A percentile compares a stretch with the other conserved stretches of the same genome.
phyloP scores from a whole-genome alignment of 1,284 basidiomycete species.

The Trametes pubescens region DNA sequence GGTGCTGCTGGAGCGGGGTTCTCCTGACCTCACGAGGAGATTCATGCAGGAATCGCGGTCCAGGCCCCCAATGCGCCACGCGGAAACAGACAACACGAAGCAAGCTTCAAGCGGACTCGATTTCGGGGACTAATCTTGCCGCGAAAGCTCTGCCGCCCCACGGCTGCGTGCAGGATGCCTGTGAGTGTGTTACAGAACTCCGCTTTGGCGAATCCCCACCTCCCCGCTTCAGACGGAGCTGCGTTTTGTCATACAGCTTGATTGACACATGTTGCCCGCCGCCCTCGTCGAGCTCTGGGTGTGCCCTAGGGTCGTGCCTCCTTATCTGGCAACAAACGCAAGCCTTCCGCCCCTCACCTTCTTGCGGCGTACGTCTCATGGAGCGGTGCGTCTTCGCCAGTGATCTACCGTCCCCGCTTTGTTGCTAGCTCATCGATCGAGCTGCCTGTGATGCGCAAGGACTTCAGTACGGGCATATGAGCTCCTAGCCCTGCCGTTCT shows the following conservation, averaged over 20 bases:
- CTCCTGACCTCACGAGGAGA: slow-evolving; percentile 14
- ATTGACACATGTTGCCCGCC: slow-evolving; percentile 23
- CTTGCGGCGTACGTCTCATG: slow-evolving; percentile 16
- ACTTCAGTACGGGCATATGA: slow-evolving; percentile 25
- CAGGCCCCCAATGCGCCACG: slow-evolving; percentile 22
- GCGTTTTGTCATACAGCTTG: slow-evolving; percentile 19
- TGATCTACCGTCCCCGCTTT: slow-evolving; percentile 27
- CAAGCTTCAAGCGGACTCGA: slow-evolving; percentile 24
- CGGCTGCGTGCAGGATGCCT: slow-evolving; percentile 24
- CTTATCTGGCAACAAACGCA: slow-evolving; percentile 21
- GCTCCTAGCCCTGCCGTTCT: slow-evolving; percentile 29
- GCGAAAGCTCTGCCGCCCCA: slow-evolving; percentile 28
- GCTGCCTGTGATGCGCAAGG: slow-evolving; percentile 32
- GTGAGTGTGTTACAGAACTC: slow-evolving; percentile 15
- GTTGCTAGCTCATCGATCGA: slow-evolving; percentile 29
- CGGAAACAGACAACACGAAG: slow-evolving; percentile 28
- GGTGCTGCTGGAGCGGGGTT: slow-evolving; percentile 2
- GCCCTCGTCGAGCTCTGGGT: slow-evolving; percentile 17
- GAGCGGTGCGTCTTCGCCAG: slow-evolving; percentile 19
- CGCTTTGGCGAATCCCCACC: slow-evolving; percentile 17
- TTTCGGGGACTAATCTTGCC: slow-evolving; percentile 18
- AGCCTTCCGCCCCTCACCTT: slow-evolving; percentile 14
- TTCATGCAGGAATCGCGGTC: slow-evolving; percentile 21
- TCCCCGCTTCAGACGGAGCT: slow-evolving; percentile 28
- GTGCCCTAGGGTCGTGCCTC: slow-evolving; percentile 24